phyloP scores from a whole-genome alignment of 345 rosid species.

The Citrus unshiu region DNA sequence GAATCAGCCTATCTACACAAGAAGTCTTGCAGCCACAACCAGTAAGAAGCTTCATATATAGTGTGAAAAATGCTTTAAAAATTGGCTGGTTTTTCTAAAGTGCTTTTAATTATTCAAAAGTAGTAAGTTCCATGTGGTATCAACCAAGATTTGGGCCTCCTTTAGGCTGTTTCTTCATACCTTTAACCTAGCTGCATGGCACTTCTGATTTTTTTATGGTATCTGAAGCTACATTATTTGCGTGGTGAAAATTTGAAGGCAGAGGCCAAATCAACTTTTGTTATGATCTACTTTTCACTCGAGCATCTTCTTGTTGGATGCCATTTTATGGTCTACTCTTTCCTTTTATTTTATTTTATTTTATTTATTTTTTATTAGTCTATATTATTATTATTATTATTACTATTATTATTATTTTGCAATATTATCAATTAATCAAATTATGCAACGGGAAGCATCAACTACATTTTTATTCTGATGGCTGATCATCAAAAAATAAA shows the following conservation, averaged over 20 bases:
- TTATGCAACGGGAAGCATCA: neutral
- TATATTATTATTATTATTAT: neutral
- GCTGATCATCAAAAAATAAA: neutral
- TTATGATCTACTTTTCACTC: neutral
- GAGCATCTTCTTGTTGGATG: neutral
- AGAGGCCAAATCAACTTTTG: neutral
- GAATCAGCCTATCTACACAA: conserved; percentile 9
- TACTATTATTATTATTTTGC: neutral
- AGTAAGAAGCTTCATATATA: neutral
- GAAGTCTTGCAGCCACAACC: conserved; percentile 10
- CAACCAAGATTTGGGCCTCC: neutral
- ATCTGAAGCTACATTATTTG: neutral
- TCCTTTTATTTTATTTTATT: neutral
- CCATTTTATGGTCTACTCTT: neutral
- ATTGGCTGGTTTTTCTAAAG: neutral
- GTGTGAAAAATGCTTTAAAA: neutral
- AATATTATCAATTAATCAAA: neutral
- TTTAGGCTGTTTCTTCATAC: neutral
- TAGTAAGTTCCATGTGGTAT: neutral
- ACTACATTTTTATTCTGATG: neutral
- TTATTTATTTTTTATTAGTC: too few relatives aligned
- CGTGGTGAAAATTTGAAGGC: neutral
- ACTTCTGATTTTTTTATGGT: neutral
- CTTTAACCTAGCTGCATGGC: neutral
- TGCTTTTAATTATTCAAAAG: neutral